Conservation (phyloP, 441 rosid species). For the Breynia disticha region DNA sequence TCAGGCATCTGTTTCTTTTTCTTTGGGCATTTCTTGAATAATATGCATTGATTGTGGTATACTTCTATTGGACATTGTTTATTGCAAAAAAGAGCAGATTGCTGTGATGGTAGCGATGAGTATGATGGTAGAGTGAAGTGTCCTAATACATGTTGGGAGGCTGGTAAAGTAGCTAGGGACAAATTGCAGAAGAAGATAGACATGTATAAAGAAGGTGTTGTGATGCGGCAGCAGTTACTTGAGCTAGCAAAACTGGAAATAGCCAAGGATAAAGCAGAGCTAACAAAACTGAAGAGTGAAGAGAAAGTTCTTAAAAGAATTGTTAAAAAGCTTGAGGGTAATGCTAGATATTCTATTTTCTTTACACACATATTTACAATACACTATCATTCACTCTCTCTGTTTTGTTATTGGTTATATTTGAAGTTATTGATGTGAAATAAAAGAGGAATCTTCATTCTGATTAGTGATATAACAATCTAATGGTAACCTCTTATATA, state of each 20-base stretch:
- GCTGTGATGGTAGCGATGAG: slow-evolving; percentile 2
- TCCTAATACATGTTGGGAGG: not conserved
- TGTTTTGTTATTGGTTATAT: no score
- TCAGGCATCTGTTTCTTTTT: no score
- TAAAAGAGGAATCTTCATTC: no score
- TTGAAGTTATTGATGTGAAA: no score
- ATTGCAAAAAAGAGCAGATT: not conserved
- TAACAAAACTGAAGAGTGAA: slow-evolving; percentile 1
- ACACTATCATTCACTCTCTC: no score
- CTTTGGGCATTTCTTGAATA: not conserved
- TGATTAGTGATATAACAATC: no score
- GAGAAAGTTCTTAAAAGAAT: slow-evolving; percentile 3
- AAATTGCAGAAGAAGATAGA: slow-evolving; percentile 6
- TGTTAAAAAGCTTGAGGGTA: slow-evolving; percentile 4
- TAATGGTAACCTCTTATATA: not conserved
- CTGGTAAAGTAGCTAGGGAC: slow-evolving; percentile 1
- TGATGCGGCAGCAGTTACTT: not conserved
- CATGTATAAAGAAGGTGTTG: slow-evolving; percentile 4
- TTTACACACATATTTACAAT: not conserved
- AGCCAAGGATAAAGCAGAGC: slow-evolving; percentile 5
- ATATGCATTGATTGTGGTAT: not conserved
- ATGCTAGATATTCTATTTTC: not conserved
- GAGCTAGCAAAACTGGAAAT: slow-evolving; percentile 6
- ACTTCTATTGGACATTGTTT: not conserved
- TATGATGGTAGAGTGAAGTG: not conserved